Evolutionary conservation across 495 filamentous ascomycete genomes (phyloP), one percentile per base, ranked within the genome.

Genomic region (Geoglossum glabrum): DNA sequence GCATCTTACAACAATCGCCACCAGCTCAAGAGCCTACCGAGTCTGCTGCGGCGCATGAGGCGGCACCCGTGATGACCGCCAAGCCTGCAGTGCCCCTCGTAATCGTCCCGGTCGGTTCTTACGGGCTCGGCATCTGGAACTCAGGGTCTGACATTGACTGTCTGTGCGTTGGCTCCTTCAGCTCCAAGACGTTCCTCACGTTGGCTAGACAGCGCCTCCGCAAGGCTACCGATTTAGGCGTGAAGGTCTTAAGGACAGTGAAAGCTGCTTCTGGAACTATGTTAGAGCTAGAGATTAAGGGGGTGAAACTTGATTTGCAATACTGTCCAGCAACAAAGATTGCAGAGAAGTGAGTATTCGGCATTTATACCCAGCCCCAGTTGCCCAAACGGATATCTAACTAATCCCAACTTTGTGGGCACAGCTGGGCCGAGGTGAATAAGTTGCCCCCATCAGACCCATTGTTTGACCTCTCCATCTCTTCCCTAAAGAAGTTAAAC

Each of bases 31-130:
- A 23, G 58, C 31, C 26, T 31, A 10, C 49, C 3, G 19, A 1
- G 9, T 5, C 49, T 13, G 49, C n/a, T n/a, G 49, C 49, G 17
- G 10, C 17, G 5, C 7, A 4, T 6, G 15, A 1, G 49, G 19
- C 25, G 15, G 19, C 28, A n/a, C 17, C 49, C 31, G 1, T 17
- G 51, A 51, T 26, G 58, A 45, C 23, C 66, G 50, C 9, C 64
- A 61, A 59, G 50, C 67, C 1, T 19, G 23, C 5, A 1, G 62
- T 73, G 23, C 57, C 69, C 3, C 68, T 79, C 27, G 64, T 78
- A 15, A 54, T 82, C 9, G 67, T 72, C 13, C 75, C 79, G 3
- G 76, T 81, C n/a, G 79, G 79, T 0, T 80, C 78, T 26, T 81
- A 79, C 61, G 72, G 70, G n/a, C 69, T 82, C 27, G 76, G 71